A percentile compares a stretch with the other conserved stretches of the same genome.
Conservation (phyloP, 2,329 filamentous ascomycete genomes). For the Verticillium nubilum region DNA sequence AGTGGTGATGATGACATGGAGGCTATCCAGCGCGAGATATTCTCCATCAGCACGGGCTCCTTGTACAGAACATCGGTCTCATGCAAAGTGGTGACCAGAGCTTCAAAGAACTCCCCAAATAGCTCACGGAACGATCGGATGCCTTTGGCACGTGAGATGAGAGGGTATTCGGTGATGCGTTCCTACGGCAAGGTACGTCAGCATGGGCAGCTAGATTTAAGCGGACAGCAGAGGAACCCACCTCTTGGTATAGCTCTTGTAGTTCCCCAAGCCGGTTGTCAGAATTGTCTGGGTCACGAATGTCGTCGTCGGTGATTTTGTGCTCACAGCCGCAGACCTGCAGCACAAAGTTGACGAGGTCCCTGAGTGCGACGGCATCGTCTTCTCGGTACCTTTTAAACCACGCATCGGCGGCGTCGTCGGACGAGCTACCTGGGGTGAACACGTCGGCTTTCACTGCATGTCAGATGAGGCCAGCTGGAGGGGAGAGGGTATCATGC, state of each 20-base stretch:
- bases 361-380: constrained; percentile 48
- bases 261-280: constrained; percentile 73
- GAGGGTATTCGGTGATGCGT: constrained; percentile 84
- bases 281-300: constrained; percentile 84
- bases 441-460: constrained; percentile 53
- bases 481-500: constrained; percentile 10
- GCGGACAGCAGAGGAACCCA: constrained; percentile 28
- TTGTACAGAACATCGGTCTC: constrained; percentile 77
- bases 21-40: constrained; percentile 82
- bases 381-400: constrained; percentile 51
- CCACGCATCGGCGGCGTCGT: constrained; percentile 57
- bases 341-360: constrained; percentile 62
- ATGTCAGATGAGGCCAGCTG: constrained; percentile 19
- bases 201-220: constrained; percentile 6
- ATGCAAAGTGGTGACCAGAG: constrained; percentile 72
- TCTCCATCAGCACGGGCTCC: constrained; percentile 74
- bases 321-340: constrained; percentile 75
- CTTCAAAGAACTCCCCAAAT: constrained; percentile 72
- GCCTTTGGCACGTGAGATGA: constrained; percentile 76
- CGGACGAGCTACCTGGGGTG: constrained; percentile 48
- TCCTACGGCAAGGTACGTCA: constrained; percentile 38
- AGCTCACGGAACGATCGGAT: constrained; percentile 72
- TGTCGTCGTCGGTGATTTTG: constrained; percentile 74
- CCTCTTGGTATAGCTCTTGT: constrained; percentile 81
- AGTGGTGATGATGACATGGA: constrained; percentile 85